Evolutionary conservation across 2,329 filamentous ascomycete genomes (phyloP), one percentile per base, ranked within the genome.

Genomic region (Venturia carpophila): DNA sequence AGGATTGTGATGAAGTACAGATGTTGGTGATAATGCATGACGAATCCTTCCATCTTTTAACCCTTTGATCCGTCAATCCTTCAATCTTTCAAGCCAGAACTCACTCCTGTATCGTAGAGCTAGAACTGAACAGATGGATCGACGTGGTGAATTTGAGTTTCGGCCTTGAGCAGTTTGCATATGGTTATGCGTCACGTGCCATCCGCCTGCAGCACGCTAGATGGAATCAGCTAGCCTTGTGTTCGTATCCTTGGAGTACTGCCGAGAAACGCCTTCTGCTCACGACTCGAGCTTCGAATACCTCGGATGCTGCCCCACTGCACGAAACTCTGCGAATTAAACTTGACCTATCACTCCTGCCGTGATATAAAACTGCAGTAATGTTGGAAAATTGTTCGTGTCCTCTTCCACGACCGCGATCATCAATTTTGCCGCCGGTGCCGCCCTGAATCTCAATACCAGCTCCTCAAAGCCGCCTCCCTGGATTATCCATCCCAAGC

Each of bases 271-370:
- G 27, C 52, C 52, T 27, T 37, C 27, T 58, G 21, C 47, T 52
- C 47, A 52, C 47, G 47, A 52, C 15, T 41, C 39, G 30, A 47
- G n/a, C 45, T 21, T 47, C 45, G 49, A 58, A 17, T 19, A 34
- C 52, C 52, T 58, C 52, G 52, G 52, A 58, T 58, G 45, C n/a
- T 49, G 13, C 45, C 45, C 45, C n/a, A n/a, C n/a, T n/a, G n/a
- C n/a, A n/a, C n/a, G n/a, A n/a, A n/a, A n/a, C n/a, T n/a, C n/a
- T n/a, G 11, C 19, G 49, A 34, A 24, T 34, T 10, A 55, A 34
- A 11, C 27, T 34, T 58, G 52, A 30, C 52, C 52, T 37, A 37
- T 58, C 52, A 58, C 37, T 37, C 52, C 37, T 58, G 30, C 52
- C 15, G 52, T 27, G 19, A 58, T 15, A 58, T 37, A 58, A 37